Conservation (phyloP, 1,284 basidiomycete genomes). For the Cutaneotrichosporon sp. region DNA sequence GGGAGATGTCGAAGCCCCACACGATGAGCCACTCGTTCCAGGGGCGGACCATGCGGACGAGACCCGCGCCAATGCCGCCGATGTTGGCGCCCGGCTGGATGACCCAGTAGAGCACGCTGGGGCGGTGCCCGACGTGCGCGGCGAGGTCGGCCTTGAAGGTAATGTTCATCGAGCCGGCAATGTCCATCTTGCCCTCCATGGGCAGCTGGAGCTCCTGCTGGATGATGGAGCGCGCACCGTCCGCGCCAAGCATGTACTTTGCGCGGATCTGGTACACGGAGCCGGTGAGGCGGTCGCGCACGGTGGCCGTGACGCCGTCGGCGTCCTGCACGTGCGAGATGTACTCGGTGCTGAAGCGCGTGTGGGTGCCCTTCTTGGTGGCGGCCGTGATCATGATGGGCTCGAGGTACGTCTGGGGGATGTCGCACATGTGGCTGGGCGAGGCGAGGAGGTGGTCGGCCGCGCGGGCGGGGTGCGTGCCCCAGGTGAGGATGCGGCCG, state of each 20-base stretch:
- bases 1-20: constrained; percentile 22
- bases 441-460: constrained; percentile 22
- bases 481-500: constrained; percentile 24
- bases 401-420: constrained; percentile 26
- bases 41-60: constrained; percentile 24
- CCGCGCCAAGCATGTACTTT: constrained; percentile 24
- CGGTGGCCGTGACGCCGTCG: constrained; percentile 14
- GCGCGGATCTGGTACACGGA: constrained; percentile 17
- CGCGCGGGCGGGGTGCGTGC: constrained; percentile 19
- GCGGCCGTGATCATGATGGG: constrained; percentile 17
- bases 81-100: constrained; percentile 25
- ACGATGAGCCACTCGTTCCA: constrained; percentile 26
- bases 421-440: constrained; percentile 23
- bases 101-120: constrained; percentile 24
- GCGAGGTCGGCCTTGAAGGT: constrained; percentile 25
- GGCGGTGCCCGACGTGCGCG: constrained; percentile 13
- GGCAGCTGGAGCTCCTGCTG: constrained; percentile 19
- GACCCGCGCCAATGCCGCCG: constrained; percentile 22
- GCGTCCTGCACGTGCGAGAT: constrained; percentile 22
- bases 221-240: constrained; percentile 21
- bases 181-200: constrained; percentile 21
- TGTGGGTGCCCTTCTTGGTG: constrained; percentile 22
- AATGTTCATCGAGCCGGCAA: constrained; percentile 25
- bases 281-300: constrained; percentile 23
- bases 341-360: constrained; percentile 23